Evolutionary conservation across 176 grass and related monocot genomes (phyloP).

Genomic region (Musa troglodytarum): DNA sequence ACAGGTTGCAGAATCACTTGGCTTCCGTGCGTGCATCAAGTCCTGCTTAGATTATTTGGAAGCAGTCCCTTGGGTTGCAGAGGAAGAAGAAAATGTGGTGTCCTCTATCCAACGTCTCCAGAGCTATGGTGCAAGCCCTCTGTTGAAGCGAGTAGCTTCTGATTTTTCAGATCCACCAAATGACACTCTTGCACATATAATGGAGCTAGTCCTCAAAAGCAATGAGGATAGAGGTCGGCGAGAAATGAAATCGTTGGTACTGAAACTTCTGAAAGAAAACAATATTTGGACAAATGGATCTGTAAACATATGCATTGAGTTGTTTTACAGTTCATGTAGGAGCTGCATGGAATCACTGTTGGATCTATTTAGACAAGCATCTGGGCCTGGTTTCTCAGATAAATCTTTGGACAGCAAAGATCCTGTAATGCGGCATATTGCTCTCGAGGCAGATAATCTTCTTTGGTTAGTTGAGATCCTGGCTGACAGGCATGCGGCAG

Average conservation of each 20-base stretch:
- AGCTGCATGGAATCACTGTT: conserved; percentile 47
- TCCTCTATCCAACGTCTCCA: conserved; percentile 44
- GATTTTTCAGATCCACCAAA: conserved; percentile 32
- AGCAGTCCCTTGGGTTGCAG: conserved; percentile 72
- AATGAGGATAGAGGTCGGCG: conserved; percentile 51
- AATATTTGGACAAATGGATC: conserved; percentile 33
- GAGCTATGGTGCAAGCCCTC: conserved; percentile 34
- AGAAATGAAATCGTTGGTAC: conserved; percentile 72
- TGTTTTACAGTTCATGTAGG: conserved; percentile 43
- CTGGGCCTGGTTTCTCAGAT: conserved; percentile 30
- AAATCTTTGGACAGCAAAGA: conserved; percentile 18
- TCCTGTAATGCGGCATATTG: conserved; percentile 34
- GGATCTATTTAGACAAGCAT: conserved; percentile 35
- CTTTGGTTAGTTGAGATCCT: conserved; percentile 75
- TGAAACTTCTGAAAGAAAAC: conserved; percentile 65
- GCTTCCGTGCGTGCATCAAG: conserved; percentile 43
- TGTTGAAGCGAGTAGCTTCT: conserved; percentile 58
- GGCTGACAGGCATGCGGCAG: conserved; percentile 33
- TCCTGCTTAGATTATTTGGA: conserved; percentile 85
- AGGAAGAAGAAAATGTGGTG: conserved; percentile 65
- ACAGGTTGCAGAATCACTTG: conserved; percentile 59
- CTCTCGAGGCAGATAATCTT: conserved; percentile 65
- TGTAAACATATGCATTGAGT: conserved; percentile 38
- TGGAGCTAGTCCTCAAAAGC: conserved; percentile 70
- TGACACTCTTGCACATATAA: conserved; percentile 45